A percentile compares a stretch with the other conserved stretches of the same genome.
These are phyloP conservation scores for Nitzschia inconspicua DNA, from an alignment of 108 stramenopile species.

Conservation along the genomic window DNA sequence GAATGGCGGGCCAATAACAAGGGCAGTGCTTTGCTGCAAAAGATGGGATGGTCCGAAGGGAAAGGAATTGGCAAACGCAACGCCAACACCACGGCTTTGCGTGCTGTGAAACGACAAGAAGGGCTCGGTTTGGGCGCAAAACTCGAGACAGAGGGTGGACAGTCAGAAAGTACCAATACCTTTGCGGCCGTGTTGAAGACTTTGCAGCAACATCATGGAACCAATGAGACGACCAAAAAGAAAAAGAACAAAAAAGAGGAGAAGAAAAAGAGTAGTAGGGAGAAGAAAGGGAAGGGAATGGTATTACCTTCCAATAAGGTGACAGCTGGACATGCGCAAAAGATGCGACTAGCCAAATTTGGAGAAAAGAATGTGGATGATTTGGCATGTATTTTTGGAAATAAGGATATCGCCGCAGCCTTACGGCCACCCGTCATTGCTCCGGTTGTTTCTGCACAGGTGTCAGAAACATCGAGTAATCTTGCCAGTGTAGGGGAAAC, in stretches of 20 bases:
- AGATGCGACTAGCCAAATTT: conserved; percentile 84
- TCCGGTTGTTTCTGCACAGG: conserved; percentile 1
- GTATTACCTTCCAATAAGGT: conserved; percentile 75
- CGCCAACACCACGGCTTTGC: conserved; percentile 7
- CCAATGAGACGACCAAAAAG: not conserved
- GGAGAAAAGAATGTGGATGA: conserved; percentile 56
- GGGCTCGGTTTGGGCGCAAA: conserved; percentile 63
- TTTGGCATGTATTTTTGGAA: conserved; percentile 83
- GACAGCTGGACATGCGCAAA: conserved; percentile 71
- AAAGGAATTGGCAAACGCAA: conserved; percentile 73
- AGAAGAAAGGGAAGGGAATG: conserved; percentile 30
- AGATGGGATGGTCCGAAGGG: conserved; percentile 94
- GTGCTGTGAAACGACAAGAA: conserved; percentile 40
- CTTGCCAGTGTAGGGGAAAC: not conserved
- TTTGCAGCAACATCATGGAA: conserved; percentile 35
- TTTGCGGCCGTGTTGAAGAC: conserved; percentile 49
- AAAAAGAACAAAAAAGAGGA: conserved; percentile 29
- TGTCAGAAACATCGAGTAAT: not conserved
- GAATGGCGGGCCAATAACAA: conserved; percentile 65
- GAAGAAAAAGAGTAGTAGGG: conserved; percentile 40
- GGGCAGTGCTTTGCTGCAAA: conserved; percentile 68
- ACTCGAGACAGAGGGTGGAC: conserved; percentile 37
- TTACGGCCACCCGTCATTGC: no score
- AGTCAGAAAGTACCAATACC: conserved; percentile 37
- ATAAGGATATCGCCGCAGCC: conserved; percentile 22